Evolutionary conservation across 2,329 filamentous ascomycete genomes (phyloP).

Genomic region (Beauveria bassiana): DNA sequence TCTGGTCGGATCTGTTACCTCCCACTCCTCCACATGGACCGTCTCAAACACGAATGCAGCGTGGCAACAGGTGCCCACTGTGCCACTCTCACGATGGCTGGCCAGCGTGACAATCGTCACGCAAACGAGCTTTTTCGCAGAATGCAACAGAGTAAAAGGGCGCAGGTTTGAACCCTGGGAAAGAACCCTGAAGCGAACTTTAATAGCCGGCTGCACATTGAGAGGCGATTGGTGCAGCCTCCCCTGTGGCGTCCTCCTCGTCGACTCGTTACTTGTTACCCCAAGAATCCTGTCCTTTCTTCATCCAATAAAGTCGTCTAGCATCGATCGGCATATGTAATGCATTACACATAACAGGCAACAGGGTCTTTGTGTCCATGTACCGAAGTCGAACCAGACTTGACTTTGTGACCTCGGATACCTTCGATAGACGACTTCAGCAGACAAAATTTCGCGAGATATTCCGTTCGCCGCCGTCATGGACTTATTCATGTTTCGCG

Average conservation of each 20-base stretch:
- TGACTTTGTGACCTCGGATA: neutral
- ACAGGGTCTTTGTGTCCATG: neutral
- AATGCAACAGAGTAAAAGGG: neutral
- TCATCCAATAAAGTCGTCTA: neutral
- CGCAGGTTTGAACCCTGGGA: neutral
- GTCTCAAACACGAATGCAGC: neutral
- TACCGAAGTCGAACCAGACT: neutral
- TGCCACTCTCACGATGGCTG: neutral
- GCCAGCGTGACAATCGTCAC: neutral
- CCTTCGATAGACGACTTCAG: neutral
- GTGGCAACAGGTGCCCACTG: neutral
- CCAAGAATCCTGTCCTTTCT: neutral
- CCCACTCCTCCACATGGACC: too few species aligned
- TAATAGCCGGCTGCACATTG: neutral
- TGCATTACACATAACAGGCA: neutral
- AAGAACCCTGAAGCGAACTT: neutral
- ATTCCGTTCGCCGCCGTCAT: neutral
- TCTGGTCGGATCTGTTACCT: neutral
- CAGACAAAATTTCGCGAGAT: neutral
- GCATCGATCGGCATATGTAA: conserved; percentile 2
- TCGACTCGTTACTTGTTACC: neutral
- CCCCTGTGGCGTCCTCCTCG: neutral
- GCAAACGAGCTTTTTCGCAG: neutral
- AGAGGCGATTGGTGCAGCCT: neutral
- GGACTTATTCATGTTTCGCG: neutral